phyloP scores from a whole-genome alignment of 1,284 basidiomycete species.

The Earliella scabrosa region DNA sequence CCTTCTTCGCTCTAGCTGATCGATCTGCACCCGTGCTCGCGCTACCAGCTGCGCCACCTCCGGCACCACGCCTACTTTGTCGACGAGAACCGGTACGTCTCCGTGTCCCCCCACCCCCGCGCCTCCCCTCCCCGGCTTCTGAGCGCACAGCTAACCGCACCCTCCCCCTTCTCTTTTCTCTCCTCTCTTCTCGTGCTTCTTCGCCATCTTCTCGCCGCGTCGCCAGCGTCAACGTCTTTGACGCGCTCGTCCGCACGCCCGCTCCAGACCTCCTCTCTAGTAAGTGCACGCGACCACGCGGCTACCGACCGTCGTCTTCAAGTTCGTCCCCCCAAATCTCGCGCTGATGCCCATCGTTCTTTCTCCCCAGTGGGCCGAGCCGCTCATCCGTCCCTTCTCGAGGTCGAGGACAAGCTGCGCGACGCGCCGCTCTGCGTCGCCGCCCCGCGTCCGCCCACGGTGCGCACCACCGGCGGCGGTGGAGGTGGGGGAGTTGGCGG shows the following conservation, averaged over 20 bases:
- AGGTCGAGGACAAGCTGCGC: constrained; percentile 15
- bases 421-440: constrained; percentile 16
- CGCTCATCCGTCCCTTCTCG: neutral
- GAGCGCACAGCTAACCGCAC: neutral
- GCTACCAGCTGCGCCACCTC: constrained; percentile 35
- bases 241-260: constrained; percentile 17
- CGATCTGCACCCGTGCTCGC: constrained; percentile 24
- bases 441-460: neutral
- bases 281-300: constrained; percentile 14
- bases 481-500: too few species aligned
- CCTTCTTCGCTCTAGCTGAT: constrained; percentile 27
- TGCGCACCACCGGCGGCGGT: neutral
- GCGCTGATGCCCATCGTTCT: neutral
- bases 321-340: neutral
- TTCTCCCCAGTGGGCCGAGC: constrained; percentile 5
- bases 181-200: neutral
- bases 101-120: neutral
- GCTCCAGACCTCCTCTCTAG: constrained; percentile 16
- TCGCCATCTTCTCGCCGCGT: constrained; percentile 2
- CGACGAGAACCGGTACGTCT: constrained; percentile 28
- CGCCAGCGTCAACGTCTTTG: constrained; percentile 25
- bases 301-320: constrained; percentile 25
- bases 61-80: constrained; percentile 34
- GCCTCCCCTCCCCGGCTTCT: neutral
- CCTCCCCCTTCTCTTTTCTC: neutral